Conservation (phyloP, 495 filamentous ascomycete genomes). For the Podospora pseudocomata region DNA sequence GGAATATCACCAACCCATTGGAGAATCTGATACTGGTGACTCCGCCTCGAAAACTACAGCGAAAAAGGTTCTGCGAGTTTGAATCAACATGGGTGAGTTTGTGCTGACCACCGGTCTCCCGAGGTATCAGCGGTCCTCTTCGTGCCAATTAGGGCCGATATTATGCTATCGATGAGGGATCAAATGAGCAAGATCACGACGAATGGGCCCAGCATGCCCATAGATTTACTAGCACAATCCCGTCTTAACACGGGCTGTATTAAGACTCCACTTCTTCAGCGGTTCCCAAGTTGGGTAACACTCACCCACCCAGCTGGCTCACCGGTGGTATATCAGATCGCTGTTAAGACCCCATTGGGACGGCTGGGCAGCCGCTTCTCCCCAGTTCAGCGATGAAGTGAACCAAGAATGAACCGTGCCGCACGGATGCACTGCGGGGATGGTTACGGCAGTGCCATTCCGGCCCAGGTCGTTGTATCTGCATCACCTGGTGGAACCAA, state of each 20-base stretch:
- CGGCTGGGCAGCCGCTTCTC: background rate
- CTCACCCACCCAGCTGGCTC: slow-evolving; percentile 4
- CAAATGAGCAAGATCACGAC: background rate
- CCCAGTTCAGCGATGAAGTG: slow-evolving; percentile 1
- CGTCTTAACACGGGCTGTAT: slow-evolving; percentile 1
- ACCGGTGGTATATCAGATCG: background rate
- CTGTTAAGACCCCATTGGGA: background rate
- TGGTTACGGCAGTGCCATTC: background rate
- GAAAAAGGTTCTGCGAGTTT: background rate
- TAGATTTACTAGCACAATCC: background rate
- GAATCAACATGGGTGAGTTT: background rate
- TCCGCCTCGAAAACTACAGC: background rate
- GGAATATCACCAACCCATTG: background rate
- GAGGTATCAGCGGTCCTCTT: background rate
- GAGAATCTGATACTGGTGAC: background rate
- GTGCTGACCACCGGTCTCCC: background rate
- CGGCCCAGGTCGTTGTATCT: background rate
- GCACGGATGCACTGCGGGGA: background rate
- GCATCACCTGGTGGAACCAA: background rate
- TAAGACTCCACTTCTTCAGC: slow-evolving; percentile 5
- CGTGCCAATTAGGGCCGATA: background rate
- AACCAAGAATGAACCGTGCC: background rate
- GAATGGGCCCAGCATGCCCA: background rate
- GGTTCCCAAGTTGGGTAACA: background rate
- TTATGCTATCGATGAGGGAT: background rate